Percentiles rank a stretch among this genome's conserved stretches.
Conservation (phyloP, 2,329 filamentous ascomycete genomes). For the Diaporthe helianthi region DNA sequence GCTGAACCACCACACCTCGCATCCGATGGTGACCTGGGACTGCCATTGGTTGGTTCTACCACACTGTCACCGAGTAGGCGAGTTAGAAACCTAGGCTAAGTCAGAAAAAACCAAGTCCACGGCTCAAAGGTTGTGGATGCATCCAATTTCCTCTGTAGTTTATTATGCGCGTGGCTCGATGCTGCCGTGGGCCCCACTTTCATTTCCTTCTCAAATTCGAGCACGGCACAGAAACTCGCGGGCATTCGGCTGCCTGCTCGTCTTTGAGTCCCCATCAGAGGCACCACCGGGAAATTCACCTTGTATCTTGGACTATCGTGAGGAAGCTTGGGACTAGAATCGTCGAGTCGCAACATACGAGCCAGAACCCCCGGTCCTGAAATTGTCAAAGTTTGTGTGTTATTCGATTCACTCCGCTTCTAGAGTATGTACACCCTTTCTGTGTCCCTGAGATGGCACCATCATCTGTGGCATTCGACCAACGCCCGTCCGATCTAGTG, state of each 20-base stretch:
- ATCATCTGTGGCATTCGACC: background rate
- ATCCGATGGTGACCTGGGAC: background rate
- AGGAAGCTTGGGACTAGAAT: background rate
- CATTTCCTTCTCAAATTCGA: background rate
- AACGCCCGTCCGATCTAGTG: background rate
- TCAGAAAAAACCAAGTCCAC: too few relatives aligned
- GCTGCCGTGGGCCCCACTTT: background rate
- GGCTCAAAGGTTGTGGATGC: too few relatives aligned
- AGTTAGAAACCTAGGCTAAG: too few relatives aligned
- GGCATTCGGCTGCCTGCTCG: background rate
- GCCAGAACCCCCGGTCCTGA: background rate
- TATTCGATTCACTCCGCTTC: constrained; percentile 7
- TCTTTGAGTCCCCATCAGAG: background rate
- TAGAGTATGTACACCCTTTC: constrained; percentile 25
- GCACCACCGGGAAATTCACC: background rate
- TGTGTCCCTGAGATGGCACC: constrained; percentile 1
- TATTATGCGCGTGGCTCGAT: background rate
- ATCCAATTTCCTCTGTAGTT: too few relatives aligned
- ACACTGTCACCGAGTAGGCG: background rate
- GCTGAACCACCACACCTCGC: background rate
- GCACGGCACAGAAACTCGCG: too few relatives aligned
- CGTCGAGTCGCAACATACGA: background rate
- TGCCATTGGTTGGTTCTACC: background rate
- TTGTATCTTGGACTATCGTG: background rate
- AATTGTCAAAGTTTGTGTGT: background rate